These are phyloP conservation scores for Pseudocercospora pini-densiflorae DNA, from an alignment of 2,329 filamentous ascomycete genomes.

Conservation along the genomic window DNA sequence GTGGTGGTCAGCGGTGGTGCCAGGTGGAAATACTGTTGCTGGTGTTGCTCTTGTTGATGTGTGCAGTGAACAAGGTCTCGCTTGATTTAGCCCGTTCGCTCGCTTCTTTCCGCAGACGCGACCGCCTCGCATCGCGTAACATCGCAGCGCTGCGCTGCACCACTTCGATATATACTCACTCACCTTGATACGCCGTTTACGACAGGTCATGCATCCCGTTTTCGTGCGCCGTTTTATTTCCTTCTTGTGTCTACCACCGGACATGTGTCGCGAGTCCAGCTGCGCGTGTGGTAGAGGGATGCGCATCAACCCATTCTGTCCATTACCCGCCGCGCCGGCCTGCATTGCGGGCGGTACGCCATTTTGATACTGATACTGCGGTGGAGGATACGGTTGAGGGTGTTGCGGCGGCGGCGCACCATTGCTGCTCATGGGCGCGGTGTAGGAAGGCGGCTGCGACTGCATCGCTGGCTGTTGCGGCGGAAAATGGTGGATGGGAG, in stretches of 20 bases:
- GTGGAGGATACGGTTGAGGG: constrained; percentile 31
- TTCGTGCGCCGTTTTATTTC: constrained; percentile 74
- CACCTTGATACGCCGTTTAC: constrained; percentile 73
- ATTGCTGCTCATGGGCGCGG: constrained; percentile 27
- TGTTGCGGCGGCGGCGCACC: constrained; percentile 26
- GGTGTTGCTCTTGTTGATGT: background rate
- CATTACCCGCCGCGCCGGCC: constrained; percentile 31
- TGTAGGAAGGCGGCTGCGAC: constrained; percentile 32
- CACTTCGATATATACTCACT: constrained; percentile 37
- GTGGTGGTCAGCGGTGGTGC: constrained; percentile 12
- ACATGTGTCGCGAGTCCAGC: constrained; percentile 55
- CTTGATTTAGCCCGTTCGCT: constrained; percentile 22
- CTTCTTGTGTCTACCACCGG: constrained; percentile 68
- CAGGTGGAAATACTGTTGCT: background rate
- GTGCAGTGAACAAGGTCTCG: constrained; percentile 23
- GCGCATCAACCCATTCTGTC: constrained; percentile 49
- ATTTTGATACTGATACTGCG: constrained; percentile 31
- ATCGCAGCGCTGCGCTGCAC: constrained; percentile 9
- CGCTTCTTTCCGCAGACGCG: constrained; percentile 17
- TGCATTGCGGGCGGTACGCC: constrained; percentile 33
- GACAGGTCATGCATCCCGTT: constrained; percentile 59
- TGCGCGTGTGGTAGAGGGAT: constrained; percentile 58
- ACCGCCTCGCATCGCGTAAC: constrained; percentile 20
- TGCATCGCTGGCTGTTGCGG: constrained; percentile 28
- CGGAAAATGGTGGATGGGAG: constrained; percentile 35